These are phyloP conservation scores for Oryza officinalis DNA, from an alignment of 176 grass and related monocot species.

Conservation along the genomic window DNA sequence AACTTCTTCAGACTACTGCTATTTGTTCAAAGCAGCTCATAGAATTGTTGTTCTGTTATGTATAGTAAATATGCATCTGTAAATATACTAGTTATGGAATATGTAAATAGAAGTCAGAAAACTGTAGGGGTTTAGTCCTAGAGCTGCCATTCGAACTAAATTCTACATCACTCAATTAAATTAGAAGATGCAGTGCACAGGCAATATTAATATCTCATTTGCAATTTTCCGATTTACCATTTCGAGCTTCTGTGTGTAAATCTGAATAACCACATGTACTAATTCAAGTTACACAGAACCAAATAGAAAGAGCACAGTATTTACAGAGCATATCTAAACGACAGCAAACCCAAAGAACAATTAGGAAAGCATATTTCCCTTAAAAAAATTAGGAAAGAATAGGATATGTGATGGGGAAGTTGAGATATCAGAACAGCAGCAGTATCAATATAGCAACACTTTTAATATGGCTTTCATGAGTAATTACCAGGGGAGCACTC, in stretches of 20 bases:
- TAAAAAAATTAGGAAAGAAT: too few species aligned
- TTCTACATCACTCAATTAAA: background rate
- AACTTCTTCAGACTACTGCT: background rate
- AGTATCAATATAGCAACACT: conserved; percentile 10
- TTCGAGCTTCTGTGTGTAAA: background rate
- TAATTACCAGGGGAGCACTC: conserved; percentile 47
- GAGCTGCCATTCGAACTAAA: background rate
- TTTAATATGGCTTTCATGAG: background rate
- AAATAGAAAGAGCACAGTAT: background rate
- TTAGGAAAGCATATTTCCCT: too few species aligned
- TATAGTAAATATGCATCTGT: background rate
- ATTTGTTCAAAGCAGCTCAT: background rate
- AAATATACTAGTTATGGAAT: background rate
- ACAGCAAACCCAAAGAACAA: background rate
- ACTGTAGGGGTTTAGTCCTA: background rate
- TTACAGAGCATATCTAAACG: background rate
- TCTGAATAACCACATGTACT: background rate
- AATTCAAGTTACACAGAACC: background rate
- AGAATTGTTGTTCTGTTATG: background rate
- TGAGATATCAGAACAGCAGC: background rate
- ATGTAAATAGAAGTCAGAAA: background rate
- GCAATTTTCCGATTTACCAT: background rate
- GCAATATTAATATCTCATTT: background rate
- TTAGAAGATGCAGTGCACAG: background rate
- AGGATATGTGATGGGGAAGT: background rate